These are phyloP conservation scores for Chytridium lagenaria DNA, from an alignment of 371 early-diverging fungal genomes.

Conservation along the genomic window DNA sequence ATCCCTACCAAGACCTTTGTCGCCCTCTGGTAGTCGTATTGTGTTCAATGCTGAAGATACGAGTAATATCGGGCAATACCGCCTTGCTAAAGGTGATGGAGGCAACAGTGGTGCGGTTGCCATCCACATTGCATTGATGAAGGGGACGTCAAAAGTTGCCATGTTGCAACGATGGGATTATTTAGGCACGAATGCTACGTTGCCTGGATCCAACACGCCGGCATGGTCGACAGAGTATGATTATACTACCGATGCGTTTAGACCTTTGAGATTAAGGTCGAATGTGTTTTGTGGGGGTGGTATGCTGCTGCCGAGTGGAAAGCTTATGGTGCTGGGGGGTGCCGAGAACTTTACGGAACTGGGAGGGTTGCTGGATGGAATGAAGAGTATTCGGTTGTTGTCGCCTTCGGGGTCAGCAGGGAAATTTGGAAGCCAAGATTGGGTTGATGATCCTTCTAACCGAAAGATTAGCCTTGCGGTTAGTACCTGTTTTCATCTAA, in stretches of 20 bases:
- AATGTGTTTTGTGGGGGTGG: constrained; percentile 24
- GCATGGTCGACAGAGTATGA: constrained; percentile 24
- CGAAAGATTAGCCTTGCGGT: neutral
- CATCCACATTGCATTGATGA: constrained; percentile 17
- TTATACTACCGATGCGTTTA: constrained; percentile 19
- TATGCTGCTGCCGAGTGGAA: constrained; percentile 12
- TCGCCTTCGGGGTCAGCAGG: constrained; percentile 12
- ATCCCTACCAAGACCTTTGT: neutral
- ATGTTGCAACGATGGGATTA: constrained; percentile 20
- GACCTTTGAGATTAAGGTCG: constrained; percentile 7
- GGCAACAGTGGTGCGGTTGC: constrained; percentile 14
- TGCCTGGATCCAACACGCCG: neutral
- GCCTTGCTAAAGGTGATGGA: neutral
- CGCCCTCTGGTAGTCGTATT: neutral
- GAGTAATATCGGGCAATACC: neutral
- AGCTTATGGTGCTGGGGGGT: constrained; percentile 15
- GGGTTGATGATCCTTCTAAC: constrained; percentile 16
- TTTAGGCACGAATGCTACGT: constrained; percentile 15
- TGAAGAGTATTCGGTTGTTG: neutral
- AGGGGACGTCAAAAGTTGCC: constrained; percentile 13
- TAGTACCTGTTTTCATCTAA: neutral
- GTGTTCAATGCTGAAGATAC: neutral
- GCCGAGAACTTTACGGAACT: constrained; percentile 14
- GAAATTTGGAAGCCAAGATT: constrained; percentile 9
- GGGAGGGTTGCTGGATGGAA: constrained; percentile 2